Evolutionary conservation across 2,329 filamentous ascomycete species (phyloP), one percentile per base, ranked within the genome.

Genomic region (Colletotrichum tofieldiae): DNA sequence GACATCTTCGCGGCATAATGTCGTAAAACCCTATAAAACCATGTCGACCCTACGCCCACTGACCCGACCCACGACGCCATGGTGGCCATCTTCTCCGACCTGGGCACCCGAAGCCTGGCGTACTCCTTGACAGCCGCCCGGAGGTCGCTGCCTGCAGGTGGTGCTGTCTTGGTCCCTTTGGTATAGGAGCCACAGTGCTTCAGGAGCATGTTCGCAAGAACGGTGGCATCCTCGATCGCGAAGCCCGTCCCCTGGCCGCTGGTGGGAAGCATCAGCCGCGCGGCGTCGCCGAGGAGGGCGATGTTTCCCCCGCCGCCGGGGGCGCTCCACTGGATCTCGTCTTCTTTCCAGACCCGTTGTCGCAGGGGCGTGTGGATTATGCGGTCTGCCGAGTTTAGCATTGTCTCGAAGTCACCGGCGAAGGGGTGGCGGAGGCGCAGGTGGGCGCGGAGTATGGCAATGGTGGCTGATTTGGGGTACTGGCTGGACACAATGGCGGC

Each of bases 161-260:
- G 2, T 18, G 20, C 9, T 8, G 18, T 14, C 3, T 6, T n/a
- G 23, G 5, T 26, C 6, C 47, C 14, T 2, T 26, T 12, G 12
- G 3, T 23, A 5, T 41, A 29, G 55, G 55, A 7, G 20, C 23
- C 4, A 2, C 29, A 35, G 37, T 69, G 60, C 54, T 64, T 72
- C 26, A 76, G 64, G 2, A 78, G 73, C 32, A 71, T 66, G 49
- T 60, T 54, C 7, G 77, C 77, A 20, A 78, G 56, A 1, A 77
- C 76, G 0, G 77, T 77, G 9, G 76, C 77, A 16, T 78, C 77
- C 41, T 78, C 77, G 12, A 78, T 74, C 32, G 76, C 76, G 29
- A 78, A 77, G 1, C 77, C 76, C 5, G 77, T 77, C 29, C 77
- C 77, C 49, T 77, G 76, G 0, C 77, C 77, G 49, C 77, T 78